phyloP scores from a whole-genome alignment of 768 basidiomycete species.

The Leccinum rimulosum region DNA sequence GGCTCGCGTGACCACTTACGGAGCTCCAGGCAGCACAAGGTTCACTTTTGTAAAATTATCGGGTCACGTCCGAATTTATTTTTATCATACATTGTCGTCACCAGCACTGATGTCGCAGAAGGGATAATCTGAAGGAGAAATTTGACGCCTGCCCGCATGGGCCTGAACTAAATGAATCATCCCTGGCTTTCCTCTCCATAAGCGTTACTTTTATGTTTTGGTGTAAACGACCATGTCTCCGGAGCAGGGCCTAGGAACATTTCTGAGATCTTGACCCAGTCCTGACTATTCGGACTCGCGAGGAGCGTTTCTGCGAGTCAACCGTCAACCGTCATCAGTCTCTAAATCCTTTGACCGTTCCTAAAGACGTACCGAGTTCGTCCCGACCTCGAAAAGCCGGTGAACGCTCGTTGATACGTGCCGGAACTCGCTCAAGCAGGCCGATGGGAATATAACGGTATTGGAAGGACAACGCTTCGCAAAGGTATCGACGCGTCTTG shows the following conservation, averaged over 20 bases:
- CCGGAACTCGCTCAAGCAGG: conserved; percentile 78
- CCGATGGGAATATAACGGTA: conserved; percentile 96
- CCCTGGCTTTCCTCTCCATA: conserved; percentile 65
- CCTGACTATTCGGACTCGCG: conserved; percentile 71
- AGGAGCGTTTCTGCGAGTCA: conserved; percentile 71
- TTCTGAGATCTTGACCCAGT: conserved; percentile 93
- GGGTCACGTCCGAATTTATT: not conserved
- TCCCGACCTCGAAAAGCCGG: conserved; percentile 84
- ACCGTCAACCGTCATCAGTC: not conserved
- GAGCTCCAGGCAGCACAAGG: not conserved
- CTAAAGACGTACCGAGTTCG: conserved; percentile 68
- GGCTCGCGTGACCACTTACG: not conserved
- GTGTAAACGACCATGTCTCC: conserved; percentile 79
- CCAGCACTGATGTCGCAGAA: not conserved
- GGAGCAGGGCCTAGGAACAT: conserved; percentile 92
- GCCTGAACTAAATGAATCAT: conserved; percentile 28
- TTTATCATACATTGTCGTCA: not conserved
- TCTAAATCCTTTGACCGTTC: not conserved
- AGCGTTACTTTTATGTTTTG: conserved; percentile 94
- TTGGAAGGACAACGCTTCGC: conserved; percentile 94
- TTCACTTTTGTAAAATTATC: not conserved
- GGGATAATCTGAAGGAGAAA: not conserved
- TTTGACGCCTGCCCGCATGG: not conserved
- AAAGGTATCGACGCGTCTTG: conserved; percentile 88
- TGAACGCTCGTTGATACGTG: conserved; percentile 85